Conservation (phyloP, 1,139 yeast genomes). For the Yamadazyma blattariae region DNA sequence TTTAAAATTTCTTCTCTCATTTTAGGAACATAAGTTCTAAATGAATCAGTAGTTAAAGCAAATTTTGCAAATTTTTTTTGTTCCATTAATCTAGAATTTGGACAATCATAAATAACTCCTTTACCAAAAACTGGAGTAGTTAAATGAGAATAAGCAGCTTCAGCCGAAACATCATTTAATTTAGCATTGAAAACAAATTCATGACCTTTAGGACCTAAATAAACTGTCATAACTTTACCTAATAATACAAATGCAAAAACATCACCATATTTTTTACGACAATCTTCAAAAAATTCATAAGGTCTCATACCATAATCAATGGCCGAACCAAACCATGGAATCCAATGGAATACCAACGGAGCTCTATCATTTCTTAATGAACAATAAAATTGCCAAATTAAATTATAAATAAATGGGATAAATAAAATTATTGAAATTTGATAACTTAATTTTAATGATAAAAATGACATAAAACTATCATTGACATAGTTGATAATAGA, state of each 20-base stretch:
- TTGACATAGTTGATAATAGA: not conserved
- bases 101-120: slow-evolving; percentile 96
- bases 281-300: slow-evolving; percentile 77
- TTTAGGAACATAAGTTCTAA: slow-evolving; percentile 81
- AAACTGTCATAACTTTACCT: slow-evolving; percentile 93
- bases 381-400: slow-evolving; percentile 68
- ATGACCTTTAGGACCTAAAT: slow-evolving; percentile 96
- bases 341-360: slow-evolving; percentile 88
- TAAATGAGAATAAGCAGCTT: slow-evolving; percentile 90
- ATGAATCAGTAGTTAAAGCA: slow-evolving; percentile 84
- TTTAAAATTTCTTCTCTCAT: slow-evolving; percentile 72
- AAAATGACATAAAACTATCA: slow-evolving; percentile 4
- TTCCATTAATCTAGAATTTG: slow-evolving; percentile 92
- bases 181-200: slow-evolving; percentile 93
- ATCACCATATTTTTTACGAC: slow-evolving; percentile 84
- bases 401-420: slow-evolving; percentile 57
- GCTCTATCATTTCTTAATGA: slow-evolving; percentile 75
- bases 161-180: slow-evolving; percentile 88
- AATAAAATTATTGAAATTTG: slow-evolving; percentile 37
- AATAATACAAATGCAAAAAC: slow-evolving; percentile 84
- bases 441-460: slow-evolving; percentile 23
- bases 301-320: slow-evolving; percentile 89
- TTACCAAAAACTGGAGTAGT: slow-evolving; percentile 98
- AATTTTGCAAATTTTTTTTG: slow-evolving; percentile 95
- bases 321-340: slow-evolving; percentile 96